Percentiles rank a stretch among this genome's conserved stretches.
Evolutionary conservation across 2,329 filamentous ascomycete genomes (phyloP).

Genomic region (Fusarium tupiense): DNA sequence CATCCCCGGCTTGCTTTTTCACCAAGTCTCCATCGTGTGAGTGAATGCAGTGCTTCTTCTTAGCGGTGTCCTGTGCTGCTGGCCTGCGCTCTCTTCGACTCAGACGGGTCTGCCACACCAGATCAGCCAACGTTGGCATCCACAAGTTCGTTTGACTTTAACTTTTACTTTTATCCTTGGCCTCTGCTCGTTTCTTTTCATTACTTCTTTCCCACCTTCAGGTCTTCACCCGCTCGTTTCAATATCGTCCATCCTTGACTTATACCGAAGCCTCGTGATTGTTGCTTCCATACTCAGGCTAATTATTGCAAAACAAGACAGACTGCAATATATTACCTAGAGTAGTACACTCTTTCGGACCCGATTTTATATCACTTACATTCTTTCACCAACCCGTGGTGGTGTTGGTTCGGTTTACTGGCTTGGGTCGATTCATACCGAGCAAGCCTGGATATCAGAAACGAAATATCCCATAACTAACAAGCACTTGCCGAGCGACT

Average conservation of each 20-base stretch:
- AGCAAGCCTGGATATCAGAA: not conserved
- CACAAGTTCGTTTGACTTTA: constrained; percentile 40
- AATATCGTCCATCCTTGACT: constrained; percentile 21
- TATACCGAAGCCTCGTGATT: constrained; percentile 11
- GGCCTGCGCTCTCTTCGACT: constrained; percentile 24
- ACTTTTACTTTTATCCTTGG: constrained; percentile 37
- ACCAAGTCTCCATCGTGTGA: constrained; percentile 7
- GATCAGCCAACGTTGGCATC: constrained; percentile 21
- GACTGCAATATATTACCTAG: constrained; percentile 7
- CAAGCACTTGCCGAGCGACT: not conserved
- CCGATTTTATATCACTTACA: constrained; percentile 24
- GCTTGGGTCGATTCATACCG: constrained; percentile 16
- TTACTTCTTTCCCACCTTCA: constrained; percentile 15
- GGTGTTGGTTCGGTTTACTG: constrained; percentile 9
- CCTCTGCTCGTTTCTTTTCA: constrained; percentile 26
- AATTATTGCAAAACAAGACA: constrained; percentile 27
- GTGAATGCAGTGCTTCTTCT: not conserved
- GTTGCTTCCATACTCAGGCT: constrained; percentile 17
- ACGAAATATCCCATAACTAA: constrained; percentile 1
- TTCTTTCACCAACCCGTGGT: constrained; percentile 14
- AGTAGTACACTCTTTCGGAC: constrained; percentile 36
- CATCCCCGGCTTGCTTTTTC: constrained; percentile 36
- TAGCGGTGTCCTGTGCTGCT: constrained; percentile 17
- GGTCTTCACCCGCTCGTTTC: constrained; percentile 33
- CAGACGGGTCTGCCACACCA: constrained; percentile 24